A percentile compares a stretch with the other conserved stretches of the same genome.
Conservation (phyloP, 768 basidiomycete species). For the Russula lepida region DNA sequence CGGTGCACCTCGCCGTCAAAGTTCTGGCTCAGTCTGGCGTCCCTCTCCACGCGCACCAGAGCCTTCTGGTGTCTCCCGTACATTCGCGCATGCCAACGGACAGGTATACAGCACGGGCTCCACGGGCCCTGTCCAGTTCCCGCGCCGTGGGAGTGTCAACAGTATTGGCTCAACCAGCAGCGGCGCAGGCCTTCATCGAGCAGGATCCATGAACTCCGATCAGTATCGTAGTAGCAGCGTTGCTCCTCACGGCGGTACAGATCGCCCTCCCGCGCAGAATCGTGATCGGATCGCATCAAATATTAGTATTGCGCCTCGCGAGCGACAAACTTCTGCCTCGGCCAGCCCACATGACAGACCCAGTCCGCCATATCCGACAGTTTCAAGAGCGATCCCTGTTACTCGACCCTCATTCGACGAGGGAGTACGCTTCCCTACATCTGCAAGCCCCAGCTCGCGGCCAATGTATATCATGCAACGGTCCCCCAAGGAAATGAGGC, state of each 20-base stretch:
- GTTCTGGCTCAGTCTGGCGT: constrained; percentile 5
- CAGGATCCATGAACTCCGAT: constrained; percentile 10
- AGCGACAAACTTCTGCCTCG: constrained; percentile 17
- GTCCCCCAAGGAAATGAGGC: constrained; percentile 19
- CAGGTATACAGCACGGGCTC: constrained; percentile 30
- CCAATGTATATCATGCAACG: constrained; percentile 12
- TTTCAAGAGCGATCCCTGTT: constrained; percentile 13
- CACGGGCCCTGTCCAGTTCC: constrained; percentile 34
- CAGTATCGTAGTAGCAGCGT: constrained; percentile 6
- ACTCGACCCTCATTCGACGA: constrained; percentile 15
- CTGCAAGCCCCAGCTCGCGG: constrained; percentile 18
- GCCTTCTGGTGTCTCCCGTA: constrained; percentile 17
- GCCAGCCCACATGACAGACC: constrained; percentile 18
- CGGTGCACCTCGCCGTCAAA: constrained; percentile 9
- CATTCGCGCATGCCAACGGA: constrained; percentile 24
- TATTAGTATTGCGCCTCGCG: constrained; percentile 1
- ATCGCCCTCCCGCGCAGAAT: constrained; percentile 17
- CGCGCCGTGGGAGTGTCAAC: constrained; percentile 26
- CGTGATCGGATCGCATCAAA: constrained; percentile 7
- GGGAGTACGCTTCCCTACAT: constrained; percentile 16
- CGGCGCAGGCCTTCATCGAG: constrained; percentile 21
- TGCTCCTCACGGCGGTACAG: not conserved
- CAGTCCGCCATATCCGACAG: constrained; percentile 8
- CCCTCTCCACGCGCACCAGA: not conserved
- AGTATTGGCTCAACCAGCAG: constrained; percentile 13